Percentiles rank a stretch among this genome's conserved stretches.
These are phyloP conservation scores for Monosporascus sp. DNA, from an alignment of 2,329 filamentous ascomycete genomes.

Conservation along the genomic window DNA sequence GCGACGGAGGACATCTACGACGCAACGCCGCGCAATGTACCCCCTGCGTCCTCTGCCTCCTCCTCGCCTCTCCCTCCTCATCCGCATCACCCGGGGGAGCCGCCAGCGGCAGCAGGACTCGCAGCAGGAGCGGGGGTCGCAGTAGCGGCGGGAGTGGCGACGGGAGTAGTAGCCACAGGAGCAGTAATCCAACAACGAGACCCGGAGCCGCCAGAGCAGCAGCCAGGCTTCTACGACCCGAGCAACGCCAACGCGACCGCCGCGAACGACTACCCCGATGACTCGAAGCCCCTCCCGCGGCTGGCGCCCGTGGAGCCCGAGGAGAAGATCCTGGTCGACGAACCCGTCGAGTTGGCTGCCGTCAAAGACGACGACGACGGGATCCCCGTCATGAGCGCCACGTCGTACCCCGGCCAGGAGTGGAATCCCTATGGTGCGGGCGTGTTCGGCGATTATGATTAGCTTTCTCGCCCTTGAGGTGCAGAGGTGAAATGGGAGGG, in stretches of 20 bases:
- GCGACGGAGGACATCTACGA: slow-evolving; percentile 24
- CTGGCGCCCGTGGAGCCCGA: slow-evolving; percentile 21
- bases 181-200: neutral
- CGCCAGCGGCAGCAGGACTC: neutral
- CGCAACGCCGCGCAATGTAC: slow-evolving; percentile 19
- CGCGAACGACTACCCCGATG: slow-evolving; percentile 1
- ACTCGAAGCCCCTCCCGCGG: slow-evolving; percentile 4
- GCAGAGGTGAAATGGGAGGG: no score
- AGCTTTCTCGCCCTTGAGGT: neutral
- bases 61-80: neutral
- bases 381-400: slow-evolving; percentile 45
- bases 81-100: neutral
- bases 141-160: neutral
- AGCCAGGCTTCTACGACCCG: slow-evolving; percentile 1
- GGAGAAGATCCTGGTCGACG: slow-evolving; percentile 31
- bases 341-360: slow-evolving; percentile 23
- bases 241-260: neutral
- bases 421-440: slow-evolving; percentile 41
- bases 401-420: slow-evolving; percentile 52
- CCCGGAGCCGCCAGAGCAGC: neutral
- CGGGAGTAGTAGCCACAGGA: neutral
- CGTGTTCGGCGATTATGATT: slow-evolving; percentile 28
- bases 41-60: neutral
- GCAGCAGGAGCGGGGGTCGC: neutral
- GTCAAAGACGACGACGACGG: slow-evolving; percentile 32